Percentiles rank a stretch among this genome's conserved stretches.
Conservation (phyloP, 2,329 filamentous ascomycete genomes). For the Didymella pomorum region DNA sequence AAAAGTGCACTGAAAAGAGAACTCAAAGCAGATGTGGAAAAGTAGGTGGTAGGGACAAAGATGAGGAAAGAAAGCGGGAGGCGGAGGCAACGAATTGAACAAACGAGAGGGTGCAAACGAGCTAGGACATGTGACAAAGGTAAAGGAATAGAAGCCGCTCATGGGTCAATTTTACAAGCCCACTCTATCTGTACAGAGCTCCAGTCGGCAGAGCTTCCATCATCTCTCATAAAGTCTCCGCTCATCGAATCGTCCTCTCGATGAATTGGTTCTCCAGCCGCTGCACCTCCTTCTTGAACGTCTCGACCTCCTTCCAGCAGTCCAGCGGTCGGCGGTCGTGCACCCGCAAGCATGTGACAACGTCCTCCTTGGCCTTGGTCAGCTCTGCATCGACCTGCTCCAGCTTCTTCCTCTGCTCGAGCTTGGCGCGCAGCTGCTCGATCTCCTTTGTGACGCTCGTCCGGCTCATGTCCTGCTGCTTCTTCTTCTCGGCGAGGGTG, state of each 20-base stretch:
- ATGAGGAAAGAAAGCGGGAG: background rate
- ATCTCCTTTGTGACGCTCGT: conserved; percentile 66
- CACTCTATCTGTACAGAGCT: conserved; percentile 17
- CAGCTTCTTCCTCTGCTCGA: conserved; percentile 63
- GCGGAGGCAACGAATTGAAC: no score
- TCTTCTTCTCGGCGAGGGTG: conserved; percentile 52
- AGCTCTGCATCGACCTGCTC: conserved; percentile 73
- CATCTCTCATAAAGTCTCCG: background rate
- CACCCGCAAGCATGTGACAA: conserved; percentile 80
- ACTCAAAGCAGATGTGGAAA: background rate
- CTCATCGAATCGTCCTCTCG: conserved; percentile 72
- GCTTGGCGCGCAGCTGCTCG: conserved; percentile 60
- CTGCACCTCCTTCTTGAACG: conserved; percentile 88
- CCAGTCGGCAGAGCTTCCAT: background rate
- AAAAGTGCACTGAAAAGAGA: background rate
- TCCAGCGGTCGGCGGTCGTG: conserved; percentile 89
- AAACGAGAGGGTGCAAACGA: no score
- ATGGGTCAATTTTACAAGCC: conserved; percentile 15
- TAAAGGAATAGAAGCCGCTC: conserved; percentile 11
- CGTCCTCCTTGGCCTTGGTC: conserved; percentile 75
- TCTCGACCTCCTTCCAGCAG: conserved; percentile 93
- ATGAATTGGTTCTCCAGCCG: conserved; percentile 88
- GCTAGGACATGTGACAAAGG: background rate
- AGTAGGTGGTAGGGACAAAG: background rate
- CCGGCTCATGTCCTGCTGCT: conserved; percentile 58